Conservation (phyloP, 2,329 filamentous ascomycete species). For the Chrysosphaeria jannelii region DNA sequence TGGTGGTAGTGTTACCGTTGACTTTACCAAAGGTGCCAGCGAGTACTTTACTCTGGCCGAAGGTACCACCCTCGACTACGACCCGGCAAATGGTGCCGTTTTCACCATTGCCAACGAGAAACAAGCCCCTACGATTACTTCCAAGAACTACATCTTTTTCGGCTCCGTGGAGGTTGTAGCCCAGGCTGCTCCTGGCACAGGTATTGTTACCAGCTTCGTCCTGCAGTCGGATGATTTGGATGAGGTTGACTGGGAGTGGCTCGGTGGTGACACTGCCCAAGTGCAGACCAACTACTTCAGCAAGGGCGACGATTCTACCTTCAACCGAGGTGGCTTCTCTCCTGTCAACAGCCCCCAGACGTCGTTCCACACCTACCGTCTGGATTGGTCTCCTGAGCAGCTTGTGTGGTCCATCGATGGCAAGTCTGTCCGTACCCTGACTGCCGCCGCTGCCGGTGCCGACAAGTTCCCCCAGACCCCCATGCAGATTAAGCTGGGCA, state of each 20-base stretch:
- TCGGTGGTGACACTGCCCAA: slow-evolving; percentile 41
- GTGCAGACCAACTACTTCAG: slow-evolving; percentile 75
- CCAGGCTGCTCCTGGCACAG: slow-evolving; percentile 49
- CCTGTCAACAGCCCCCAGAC: slow-evolving; percentile 21
- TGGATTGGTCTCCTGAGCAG: slow-evolving; percentile 31
- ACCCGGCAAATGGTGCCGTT: slow-evolving; percentile 15
- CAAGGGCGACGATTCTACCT: slow-evolving; percentile 40
- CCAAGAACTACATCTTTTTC: slow-evolving; percentile 87
- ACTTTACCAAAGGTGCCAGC: slow-evolving; percentile 48
- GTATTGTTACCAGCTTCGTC: slow-evolving; percentile 72
- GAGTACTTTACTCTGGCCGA: slow-evolving; percentile 16
- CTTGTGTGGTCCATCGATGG: slow-evolving; percentile 30
- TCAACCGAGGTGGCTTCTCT: slow-evolving; percentile 36
- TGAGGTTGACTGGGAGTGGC: slow-evolving; percentile 92
- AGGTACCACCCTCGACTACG: slow-evolving; percentile 19
- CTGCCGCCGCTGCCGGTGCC: slow-evolving; percentile 16
- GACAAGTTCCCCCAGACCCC: slow-evolving; percentile 37
- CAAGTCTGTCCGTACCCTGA: slow-evolving; percentile 14
- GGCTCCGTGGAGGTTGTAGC: slow-evolving; percentile 56
- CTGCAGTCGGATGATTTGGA: slow-evolving; percentile 76
- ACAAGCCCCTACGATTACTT: slow-evolving; percentile 42
- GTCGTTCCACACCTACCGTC: slow-evolving; percentile 29
- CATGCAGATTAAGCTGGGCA: slow-evolving; percentile 32
- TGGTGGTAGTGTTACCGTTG: slow-evolving; percentile 28
- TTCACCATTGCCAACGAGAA: slow-evolving; percentile 36